Conservation (phyloP, 768 basidiomycete species). For the Pleurotus sapidus region DNA sequence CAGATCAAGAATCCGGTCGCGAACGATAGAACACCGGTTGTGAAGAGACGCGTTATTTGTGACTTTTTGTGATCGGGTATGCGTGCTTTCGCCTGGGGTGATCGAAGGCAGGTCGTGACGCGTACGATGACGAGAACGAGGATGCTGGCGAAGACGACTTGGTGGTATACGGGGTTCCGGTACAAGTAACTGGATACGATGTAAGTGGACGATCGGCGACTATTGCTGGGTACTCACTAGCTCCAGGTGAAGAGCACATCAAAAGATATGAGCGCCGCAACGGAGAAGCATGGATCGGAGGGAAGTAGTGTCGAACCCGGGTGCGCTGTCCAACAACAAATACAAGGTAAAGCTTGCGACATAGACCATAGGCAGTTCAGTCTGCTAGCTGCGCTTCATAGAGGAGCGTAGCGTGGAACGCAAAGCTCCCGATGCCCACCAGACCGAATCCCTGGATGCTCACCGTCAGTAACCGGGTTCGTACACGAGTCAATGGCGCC, state of each 20-base stretch:
- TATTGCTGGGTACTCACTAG: constrained; percentile 51
- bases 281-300: constrained; percentile 36
- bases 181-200: constrained; percentile 46
- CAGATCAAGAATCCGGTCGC: constrained; percentile 67
- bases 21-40: constrained; percentile 54
- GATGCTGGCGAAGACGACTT: constrained; percentile 65
- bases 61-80: constrained; percentile 42
- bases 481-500: neutral
- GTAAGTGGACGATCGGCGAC: neutral
- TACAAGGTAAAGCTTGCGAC: constrained; percentile 59
- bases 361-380: constrained; percentile 82
- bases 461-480: neutral
- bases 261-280: constrained; percentile 39
- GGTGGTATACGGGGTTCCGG: constrained; percentile 80
- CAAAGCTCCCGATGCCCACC: constrained; percentile 74
- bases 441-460: constrained; percentile 56
- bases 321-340: constrained; percentile 55
- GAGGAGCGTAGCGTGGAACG: constrained; percentile 75
- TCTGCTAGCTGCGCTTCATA: constrained; percentile 80
- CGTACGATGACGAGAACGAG: constrained; percentile 48
- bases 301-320: constrained; percentile 42
- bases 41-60: constrained; percentile 43
- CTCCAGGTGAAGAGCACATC: constrained; percentile 65
- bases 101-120: constrained; percentile 39
- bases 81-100: constrained; percentile 37